These are phyloP conservation scores for Colletotrichum cordylinicola DNA, from an alignment of 2,329 filamentous ascomycete species.

Conservation along the genomic window DNA sequence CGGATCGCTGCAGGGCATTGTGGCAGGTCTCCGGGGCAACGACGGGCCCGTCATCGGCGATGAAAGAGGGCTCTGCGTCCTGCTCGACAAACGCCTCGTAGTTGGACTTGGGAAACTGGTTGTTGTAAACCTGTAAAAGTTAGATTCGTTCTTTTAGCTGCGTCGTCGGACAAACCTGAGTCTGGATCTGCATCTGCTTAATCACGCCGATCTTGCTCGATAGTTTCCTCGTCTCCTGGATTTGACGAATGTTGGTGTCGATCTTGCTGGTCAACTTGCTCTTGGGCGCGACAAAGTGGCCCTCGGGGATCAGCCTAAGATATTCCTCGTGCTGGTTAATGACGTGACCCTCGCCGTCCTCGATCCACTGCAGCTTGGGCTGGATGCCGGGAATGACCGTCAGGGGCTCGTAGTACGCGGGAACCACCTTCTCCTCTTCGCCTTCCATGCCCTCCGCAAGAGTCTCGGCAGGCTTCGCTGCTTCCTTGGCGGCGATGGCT, in stretches of 20 bases:
- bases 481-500: constrained; percentile 54
- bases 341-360: constrained; percentile 87
- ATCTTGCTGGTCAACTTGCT: constrained; percentile 80
- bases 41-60: constrained; percentile 86
- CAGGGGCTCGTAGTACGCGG: constrained; percentile 92
- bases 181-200: constrained; percentile 99
- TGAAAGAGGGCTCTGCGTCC: constrained; percentile 87
- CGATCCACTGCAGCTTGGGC: constrained; percentile 81
- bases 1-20: constrained; percentile 84
- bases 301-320: constrained; percentile 76
- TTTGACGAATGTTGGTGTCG: constrained; percentile 89
- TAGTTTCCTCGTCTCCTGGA: constrained; percentile 95
- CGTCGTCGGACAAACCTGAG: constrained; percentile 69
- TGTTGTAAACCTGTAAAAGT: constrained; percentile 81
- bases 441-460: constrained; percentile 95
- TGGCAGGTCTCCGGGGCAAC: constrained; percentile 85
- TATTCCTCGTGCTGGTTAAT: constrained; percentile 89
- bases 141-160: neutral
- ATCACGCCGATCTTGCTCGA: constrained; percentile 97
- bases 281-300: constrained; percentile 76
- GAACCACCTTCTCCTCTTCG: constrained; percentile 82
- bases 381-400: constrained; percentile 86
- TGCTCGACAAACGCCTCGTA: constrained; percentile 86
- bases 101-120: constrained; percentile 97
- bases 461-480: constrained; percentile 67